A percentile compares a stretch with the other conserved stretches of the same genome.
Evolutionary conservation across 148 eudicot species (phyloP).

Genomic region (Pharnaceum exiguum): DNA sequence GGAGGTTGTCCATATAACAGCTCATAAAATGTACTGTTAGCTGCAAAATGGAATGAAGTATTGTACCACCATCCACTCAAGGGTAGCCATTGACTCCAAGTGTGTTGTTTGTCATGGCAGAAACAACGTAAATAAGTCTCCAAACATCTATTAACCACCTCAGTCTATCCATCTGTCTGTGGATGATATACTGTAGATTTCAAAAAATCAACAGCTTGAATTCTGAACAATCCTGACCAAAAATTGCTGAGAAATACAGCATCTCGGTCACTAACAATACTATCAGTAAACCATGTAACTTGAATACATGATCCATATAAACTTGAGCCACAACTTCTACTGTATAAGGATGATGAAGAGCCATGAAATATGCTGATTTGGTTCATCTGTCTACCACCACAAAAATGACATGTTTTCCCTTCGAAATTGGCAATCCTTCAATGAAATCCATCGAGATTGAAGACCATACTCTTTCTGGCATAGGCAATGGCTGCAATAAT

Average conservation of each 20-base stretch:
- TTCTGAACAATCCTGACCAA: background rate
- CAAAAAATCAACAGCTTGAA: background rate
- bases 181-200: background rate
- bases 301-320: background rate
- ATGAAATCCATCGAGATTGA: conserved; percentile 1
- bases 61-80: background rate
- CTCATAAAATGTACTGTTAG: background rate
- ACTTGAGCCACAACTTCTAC: background rate
- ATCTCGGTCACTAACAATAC: background rate
- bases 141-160: background rate
- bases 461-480: background rate
- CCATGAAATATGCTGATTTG: conserved; percentile 10
- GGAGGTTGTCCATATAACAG: background rate
- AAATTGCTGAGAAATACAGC: background rate
- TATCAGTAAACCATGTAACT: background rate
- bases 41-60: background rate
- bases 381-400: conserved; percentile 2
- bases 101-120: background rate
- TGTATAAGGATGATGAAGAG: background rate
- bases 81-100: background rate
- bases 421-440: background rate
- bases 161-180: background rate
- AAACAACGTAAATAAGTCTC: background rate
- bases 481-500: background rate
- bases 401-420: background rate